Evolutionary conservation across 2,329 filamentous ascomycete species (phyloP), one percentile per base, ranked within the genome.

Genomic region (Daldinia eschscholtzii): DNA sequence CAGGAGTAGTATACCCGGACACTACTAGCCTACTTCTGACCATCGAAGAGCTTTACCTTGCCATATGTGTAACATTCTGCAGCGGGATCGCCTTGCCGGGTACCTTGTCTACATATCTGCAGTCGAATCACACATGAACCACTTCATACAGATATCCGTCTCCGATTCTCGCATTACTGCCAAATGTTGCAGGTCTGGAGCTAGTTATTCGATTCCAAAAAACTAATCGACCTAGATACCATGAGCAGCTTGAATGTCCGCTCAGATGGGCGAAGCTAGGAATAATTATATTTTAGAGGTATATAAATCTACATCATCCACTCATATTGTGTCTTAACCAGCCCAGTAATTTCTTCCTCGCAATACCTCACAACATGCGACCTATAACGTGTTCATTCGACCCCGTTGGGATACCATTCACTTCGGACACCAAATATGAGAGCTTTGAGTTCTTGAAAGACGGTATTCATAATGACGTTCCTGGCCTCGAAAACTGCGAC

Each of bases 401-500:
- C 13, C 63, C 63, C 23, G 57, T 65, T 20, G 57, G 44, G 50
- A 57, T 65, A 35, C 48, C 63, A 20, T 61, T 65, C 20, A 15
- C 35, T 23, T 57, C 52, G 6, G 52, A 61, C 28, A 33, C 50
- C 13, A 61, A 61, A 41, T 53, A 42, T 13, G 50, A 61, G n/a
- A 52, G 42, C 42, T 65, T 65, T 9, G 57, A 65, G 26, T 65
- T 61, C 20, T n/a, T 65, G 20, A 48, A 44, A 10, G 63, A 65
- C 1, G 63, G 56, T 4, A 10, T 50, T n/a, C 50, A 57, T 6
- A 30, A 18, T 10, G n/a, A 39, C 20, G 39, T 65, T 41, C 20
- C 62, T 9, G 62, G 62, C 10, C 57, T 65, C 13, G 57, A 61
- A 15, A 65, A 65, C 12, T 65, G 63, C 63, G 56, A 65, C 57